phyloP scores from a whole-genome alignment of 495 filamentous ascomycete species.

The Podospora didyma region DNA sequence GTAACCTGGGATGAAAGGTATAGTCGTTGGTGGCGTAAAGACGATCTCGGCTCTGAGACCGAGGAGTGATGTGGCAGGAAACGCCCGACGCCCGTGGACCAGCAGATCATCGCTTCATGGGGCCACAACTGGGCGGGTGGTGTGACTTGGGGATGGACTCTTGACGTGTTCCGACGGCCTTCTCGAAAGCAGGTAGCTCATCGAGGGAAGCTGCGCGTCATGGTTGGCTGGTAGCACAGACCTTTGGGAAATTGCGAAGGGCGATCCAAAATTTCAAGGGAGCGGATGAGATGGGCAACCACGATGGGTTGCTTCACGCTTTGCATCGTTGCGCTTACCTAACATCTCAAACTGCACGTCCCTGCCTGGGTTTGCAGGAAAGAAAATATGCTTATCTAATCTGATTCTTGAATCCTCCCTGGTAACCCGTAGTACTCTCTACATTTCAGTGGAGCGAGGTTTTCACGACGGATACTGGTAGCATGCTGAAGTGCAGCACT shows the following conservation, averaged over 20 bases:
- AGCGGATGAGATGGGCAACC: neutral
- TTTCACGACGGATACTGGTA: no score
- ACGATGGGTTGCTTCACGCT: neutral
- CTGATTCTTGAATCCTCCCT: no score
- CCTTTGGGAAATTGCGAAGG: neutral
- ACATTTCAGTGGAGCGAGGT: no score
- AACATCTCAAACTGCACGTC: no score
- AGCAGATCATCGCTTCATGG: no score
- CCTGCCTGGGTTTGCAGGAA: neutral
- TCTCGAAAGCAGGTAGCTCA: conserved; percentile 3
- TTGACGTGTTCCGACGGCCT: conserved; percentile 4
- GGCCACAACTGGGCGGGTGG: neutral
- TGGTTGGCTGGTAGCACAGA: conserved; percentile 4
- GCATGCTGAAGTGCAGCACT: no score
- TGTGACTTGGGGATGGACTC: neutral
- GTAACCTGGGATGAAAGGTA: no score
- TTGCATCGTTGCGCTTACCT: neutral
- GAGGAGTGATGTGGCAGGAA: neutral
- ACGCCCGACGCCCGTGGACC: neutral
- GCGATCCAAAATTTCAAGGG: neutral
- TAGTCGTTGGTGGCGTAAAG: no score
- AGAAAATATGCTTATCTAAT: no score
- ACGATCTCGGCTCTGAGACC: neutral
- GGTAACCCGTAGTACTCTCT: no score
- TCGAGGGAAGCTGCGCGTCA: neutral